Percentiles rank a stretch among this genome's conserved stretches.
These are phyloP conservation scores for Isoetes taiwanensis DNA, from an alignment of 75 land plant genomes.

Conservation along the genomic window DNA sequence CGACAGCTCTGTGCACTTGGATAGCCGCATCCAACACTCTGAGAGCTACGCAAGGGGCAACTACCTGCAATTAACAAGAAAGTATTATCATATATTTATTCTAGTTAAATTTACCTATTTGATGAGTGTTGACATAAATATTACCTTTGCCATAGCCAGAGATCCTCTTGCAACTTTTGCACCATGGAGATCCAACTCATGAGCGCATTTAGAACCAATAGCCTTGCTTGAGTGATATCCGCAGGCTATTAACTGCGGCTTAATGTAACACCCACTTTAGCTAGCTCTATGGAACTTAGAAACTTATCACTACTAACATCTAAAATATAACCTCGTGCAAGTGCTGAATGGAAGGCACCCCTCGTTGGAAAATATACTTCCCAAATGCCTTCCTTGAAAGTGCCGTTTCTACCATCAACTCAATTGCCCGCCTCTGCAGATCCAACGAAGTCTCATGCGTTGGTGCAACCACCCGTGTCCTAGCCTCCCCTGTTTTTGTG, in stretches of 20 bases:
- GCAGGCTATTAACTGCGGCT: constrained; percentile 85
- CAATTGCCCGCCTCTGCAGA: constrained; percentile 97
- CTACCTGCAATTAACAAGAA: too few species aligned
- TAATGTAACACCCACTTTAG: too few species aligned
- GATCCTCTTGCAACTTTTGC: constrained; percentile 75
- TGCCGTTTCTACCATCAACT: constrained; percentile 69
- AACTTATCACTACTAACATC: too few species aligned
- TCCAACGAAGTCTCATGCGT: constrained; percentile 87
- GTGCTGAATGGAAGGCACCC: constrained; percentile 66
- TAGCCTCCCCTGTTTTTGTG: constrained; percentile 85
- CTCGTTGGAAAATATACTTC: constrained; percentile 74
- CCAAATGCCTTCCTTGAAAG: constrained; percentile 71
- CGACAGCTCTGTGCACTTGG: constrained; percentile 94
- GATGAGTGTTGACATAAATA: background rate
- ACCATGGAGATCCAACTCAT: constrained; percentile 75
- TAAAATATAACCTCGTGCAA: constrained; percentile 92
- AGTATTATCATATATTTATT: too few species aligned
- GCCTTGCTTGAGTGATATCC: constrained; percentile 67
- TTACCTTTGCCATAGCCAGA: constrained; percentile 98
- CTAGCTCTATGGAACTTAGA: too few species aligned
- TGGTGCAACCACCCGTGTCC: constrained; percentile 98
- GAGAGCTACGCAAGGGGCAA: constrained; percentile 87
- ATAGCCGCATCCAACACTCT: constrained; percentile 81
- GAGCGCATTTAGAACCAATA: constrained; percentile 88
- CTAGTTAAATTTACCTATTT: background rate